These are phyloP conservation scores for Paracoccidioides brasiliensis DNA, from an alignment of 2,329 filamentous ascomycete genomes.

Conservation along the genomic window DNA sequence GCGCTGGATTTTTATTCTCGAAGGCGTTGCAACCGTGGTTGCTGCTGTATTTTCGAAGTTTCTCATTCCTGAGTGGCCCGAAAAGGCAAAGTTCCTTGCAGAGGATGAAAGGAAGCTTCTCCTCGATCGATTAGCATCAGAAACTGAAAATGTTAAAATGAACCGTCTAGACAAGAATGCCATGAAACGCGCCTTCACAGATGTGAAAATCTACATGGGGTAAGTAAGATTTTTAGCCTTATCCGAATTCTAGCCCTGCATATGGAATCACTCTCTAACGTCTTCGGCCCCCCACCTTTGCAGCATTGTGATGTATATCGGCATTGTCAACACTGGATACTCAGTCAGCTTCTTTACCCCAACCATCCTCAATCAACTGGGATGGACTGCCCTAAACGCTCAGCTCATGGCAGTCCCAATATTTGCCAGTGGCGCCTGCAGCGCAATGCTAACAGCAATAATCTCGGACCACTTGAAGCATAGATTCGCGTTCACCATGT, in stretches of 20 bases:
- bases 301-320: constrained; percentile 48
- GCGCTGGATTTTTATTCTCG: constrained; percentile 39
- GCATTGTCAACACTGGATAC: constrained; percentile 40
- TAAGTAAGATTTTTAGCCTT: constrained; percentile 18
- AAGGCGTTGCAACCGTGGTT: constrained; percentile 37
- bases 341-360: constrained; percentile 32
- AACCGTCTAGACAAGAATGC: constrained; percentile 39
- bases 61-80: constrained; percentile 33
- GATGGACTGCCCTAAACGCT: constrained; percentile 41
- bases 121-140: constrained; percentile 29
- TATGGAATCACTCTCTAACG: constrained; percentile 2
- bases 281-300: constrained; percentile 11
- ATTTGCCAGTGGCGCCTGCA: constrained; percentile 50
- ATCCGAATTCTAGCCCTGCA: background rate
- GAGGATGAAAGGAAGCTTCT: constrained; percentile 34
- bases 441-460: constrained; percentile 40
- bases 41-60: constrained; percentile 40
- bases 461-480: constrained; percentile 39
- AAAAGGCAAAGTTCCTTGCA: constrained; percentile 34
- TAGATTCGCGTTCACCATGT: constrained; percentile 43
- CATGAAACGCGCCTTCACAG: constrained; percentile 34
- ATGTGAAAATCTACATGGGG: constrained; percentile 36
- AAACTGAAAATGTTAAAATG: constrained; percentile 38
- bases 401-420: constrained; percentile 42
- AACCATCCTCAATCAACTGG: constrained; percentile 37